Conservation (phyloP, 2,329 filamentous ascomycete species). For the Sclerotinia subarctica region DNA sequence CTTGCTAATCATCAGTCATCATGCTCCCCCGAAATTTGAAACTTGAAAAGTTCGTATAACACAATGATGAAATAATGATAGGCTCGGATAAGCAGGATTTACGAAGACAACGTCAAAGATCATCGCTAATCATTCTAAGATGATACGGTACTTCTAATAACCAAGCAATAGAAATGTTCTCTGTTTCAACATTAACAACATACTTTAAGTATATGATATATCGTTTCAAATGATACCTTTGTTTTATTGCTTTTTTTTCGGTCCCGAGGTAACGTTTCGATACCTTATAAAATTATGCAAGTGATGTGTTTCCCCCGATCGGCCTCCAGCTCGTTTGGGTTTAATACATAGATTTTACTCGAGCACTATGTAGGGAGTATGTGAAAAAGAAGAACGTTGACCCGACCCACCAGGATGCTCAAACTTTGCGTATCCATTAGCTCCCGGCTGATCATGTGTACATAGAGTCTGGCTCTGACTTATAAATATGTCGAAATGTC, state of each 20-base stretch:
- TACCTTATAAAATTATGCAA: constrained; percentile 10
- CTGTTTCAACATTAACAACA: not conserved
- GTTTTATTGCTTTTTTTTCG: not conserved
- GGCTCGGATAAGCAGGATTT: constrained; percentile 3
- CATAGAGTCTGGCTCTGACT: not conserved
- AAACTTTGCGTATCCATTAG: not conserved
- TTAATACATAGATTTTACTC: not conserved
- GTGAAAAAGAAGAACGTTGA: constrained; percentile 7
- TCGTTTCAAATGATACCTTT: not conserved
- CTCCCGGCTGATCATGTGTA: constrained; percentile 12
- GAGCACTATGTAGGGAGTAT: no score
- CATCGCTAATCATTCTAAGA: not conserved
- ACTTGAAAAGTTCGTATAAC: not conserved
- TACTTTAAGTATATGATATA: no score
- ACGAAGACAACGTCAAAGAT: constrained; percentile 2
- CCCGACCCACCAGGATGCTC: not conserved
- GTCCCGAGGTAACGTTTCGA: constrained; percentile 10
- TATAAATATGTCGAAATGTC: not conserved
- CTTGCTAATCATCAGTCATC: constrained; percentile 10
- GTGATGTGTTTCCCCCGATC: constrained; percentile 4
- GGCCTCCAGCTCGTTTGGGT: constrained; percentile 9
- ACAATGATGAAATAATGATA: not conserved
- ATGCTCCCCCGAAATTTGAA: not conserved
- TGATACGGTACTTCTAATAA: not conserved
- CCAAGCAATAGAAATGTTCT: not conserved